These are phyloP conservation scores for Lachancea meyersii DNA, from an alignment of 805 yeast genomes.

Conservation along the genomic window DNA sequence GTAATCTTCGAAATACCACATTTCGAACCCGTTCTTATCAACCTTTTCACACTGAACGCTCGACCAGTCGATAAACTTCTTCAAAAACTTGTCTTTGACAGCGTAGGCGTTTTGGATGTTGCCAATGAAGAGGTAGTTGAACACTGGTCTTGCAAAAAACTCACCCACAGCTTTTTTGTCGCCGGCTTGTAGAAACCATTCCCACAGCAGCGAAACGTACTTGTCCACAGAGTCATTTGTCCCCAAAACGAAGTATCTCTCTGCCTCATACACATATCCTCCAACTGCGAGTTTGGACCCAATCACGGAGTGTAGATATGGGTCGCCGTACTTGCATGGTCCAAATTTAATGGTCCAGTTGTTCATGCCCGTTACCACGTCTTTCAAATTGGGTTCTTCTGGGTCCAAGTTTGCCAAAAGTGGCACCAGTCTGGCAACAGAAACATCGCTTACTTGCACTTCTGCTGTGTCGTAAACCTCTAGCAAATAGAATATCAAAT, in stretches of 20 bases:
- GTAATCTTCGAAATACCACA: conserved; percentile 35
- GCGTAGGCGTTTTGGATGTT: conserved; percentile 55
- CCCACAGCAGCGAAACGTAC: conserved; percentile 40
- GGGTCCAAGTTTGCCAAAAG: conserved; percentile 40
- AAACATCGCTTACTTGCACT: conserved; percentile 36
- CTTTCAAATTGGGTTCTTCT: conserved; percentile 55
- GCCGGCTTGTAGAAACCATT: conserved; percentile 38
- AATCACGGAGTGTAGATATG: conserved; percentile 63
- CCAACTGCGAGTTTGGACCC: conserved; percentile 57
- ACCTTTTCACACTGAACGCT: conserved; percentile 21
- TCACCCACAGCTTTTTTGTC: conserved; percentile 27
- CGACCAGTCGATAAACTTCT: conserved; percentile 24
- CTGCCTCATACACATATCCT: conserved; percentile 58
- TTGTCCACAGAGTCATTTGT: conserved; percentile 48
- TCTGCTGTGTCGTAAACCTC: conserved; percentile 56
- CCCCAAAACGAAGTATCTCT: conserved; percentile 64
- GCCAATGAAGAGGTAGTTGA: conserved; percentile 65
- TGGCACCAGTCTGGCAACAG: conserved; percentile 44
- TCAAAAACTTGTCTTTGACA: conserved; percentile 36
- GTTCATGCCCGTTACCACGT: conserved; percentile 57
- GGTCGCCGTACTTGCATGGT: conserved; percentile 59
- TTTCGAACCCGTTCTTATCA: conserved; percentile 28
- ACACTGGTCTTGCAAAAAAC: conserved; percentile 50
- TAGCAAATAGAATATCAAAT: conserved; percentile 64
- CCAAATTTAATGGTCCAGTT: conserved; percentile 57